Base-by-base conservation (phyloP, 306 rosid species). In the Senna siamea region DNA sequence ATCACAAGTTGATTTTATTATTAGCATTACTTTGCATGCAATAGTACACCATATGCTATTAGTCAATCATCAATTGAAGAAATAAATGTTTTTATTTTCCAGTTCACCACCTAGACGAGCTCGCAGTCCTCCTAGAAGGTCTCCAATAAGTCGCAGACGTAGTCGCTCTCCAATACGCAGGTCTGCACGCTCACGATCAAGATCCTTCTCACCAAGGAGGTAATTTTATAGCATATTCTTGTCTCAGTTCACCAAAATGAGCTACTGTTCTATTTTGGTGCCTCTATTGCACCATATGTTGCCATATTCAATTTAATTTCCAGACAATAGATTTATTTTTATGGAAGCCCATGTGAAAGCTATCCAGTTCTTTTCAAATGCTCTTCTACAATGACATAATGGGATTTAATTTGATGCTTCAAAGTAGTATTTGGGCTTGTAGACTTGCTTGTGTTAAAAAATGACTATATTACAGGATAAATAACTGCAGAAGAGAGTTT, bases 41-140 rank as follows among this genome's bases (percentile, higher is more conserved):
- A 15, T 48, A 48, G 41, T 41, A 41, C 6, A 0, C 7, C 12
- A n/a, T 5, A 34, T 79, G 52, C 62, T n/a, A 26, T 79, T 68
- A 51, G 22, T 82, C 62, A 52, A n/a, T 43, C 26, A n/a, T 22
- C 34, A 15, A 37, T 67, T 75, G 77, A 72, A 66, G 37, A 41
- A 26, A 23, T 46, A 54, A 50, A 26, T 30, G 44, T 78, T 80
- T 76, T 80, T 79, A 74, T 80, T 10, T 12, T 76, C 65, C 71
- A 88, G 98, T 12, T 83, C 98, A 61, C 99, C 98, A 52, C 93
- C 89, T 69, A 87, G 99, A 76, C 81, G 99, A 58, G 76, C 80
- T 81, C 97, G 96, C 28, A 95, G 97, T 79, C 99, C 98, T 79
- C 98, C 95, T 64, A 89, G 99, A 84, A 95, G 99, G 64, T 90